Evolutionary conservation across 805 yeast genomes (phyloP).

Genomic region (Yarrowia divulgata): DNA sequence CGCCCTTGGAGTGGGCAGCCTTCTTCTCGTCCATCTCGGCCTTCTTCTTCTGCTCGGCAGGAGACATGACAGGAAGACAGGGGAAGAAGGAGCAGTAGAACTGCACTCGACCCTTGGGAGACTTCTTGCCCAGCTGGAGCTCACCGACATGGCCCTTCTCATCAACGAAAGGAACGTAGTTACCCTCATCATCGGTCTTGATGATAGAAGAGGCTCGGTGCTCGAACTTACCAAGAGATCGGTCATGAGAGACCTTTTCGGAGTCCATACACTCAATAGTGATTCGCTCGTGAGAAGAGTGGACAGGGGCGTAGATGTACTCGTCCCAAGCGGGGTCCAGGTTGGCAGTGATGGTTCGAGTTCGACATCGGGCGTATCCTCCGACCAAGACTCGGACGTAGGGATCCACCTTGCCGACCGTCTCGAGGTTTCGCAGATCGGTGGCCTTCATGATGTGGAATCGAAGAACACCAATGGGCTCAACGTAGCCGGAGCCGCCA

Average conservation of each 20-base stretch:
- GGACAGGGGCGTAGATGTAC: conserved; percentile 78
- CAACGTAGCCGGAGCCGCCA: conserved; percentile 83
- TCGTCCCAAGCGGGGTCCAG: conserved; percentile 87
- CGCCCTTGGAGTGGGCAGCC: conserved; percentile 45
- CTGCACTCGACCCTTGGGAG: conserved; percentile 81
- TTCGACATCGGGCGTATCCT: conserved; percentile 78
- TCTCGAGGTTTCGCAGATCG: conserved; percentile 82
- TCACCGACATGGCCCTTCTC: conserved; percentile 59
- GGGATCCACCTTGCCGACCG: conserved; percentile 91
- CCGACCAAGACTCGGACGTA: conserved; percentile 81
- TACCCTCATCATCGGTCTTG: conserved; percentile 65
- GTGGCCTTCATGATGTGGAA: conserved; percentile 71
- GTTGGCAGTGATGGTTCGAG: conserved; percentile 69
- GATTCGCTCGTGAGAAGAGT: conserved; percentile 81
- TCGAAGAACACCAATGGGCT: conserved; percentile 92
- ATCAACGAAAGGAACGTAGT: conserved; percentile 51
- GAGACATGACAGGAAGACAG: conserved; percentile 74
- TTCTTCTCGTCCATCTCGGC: conserved; percentile 50
- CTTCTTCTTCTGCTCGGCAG: conserved; percentile 63
- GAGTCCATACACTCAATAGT: conserved; percentile 93
- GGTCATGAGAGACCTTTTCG: conserved; percentile 77
- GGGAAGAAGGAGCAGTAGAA: conserved; percentile 88
- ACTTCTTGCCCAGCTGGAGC: conserved; percentile 71
- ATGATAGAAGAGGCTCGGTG: conserved; percentile 72
- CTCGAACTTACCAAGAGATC: conserved; percentile 84